Conservation (phyloP, 1,284 basidiomycete species). For the Marasmius fiardii region DNA sequence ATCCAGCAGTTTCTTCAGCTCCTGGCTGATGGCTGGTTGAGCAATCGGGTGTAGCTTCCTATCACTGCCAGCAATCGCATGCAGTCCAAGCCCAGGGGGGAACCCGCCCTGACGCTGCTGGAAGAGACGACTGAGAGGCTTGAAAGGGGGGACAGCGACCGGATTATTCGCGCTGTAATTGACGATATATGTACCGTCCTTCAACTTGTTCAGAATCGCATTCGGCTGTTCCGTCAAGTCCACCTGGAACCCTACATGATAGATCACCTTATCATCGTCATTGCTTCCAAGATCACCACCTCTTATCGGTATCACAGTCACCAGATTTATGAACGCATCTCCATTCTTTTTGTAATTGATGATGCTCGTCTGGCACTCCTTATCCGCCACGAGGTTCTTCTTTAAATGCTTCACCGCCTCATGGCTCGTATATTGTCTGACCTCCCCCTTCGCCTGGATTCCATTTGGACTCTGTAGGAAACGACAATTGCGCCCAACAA, state of each 20-base stretch:
- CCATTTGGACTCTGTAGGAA: constrained; percentile 82
- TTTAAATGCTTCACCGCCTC: constrained; percentile 70
- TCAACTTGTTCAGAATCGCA: constrained; percentile 74
- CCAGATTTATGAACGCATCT: constrained; percentile 82
- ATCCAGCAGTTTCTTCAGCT: constrained; percentile 27
- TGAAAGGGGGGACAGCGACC: constrained; percentile 1
- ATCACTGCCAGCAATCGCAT: constrained; percentile 16
- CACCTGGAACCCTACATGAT: constrained; percentile 91
- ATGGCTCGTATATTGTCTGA: constrained; percentile 64
- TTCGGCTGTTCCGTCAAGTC: constrained; percentile 87
- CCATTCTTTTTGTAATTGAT: constrained; percentile 90
- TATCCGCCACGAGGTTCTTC: constrained; percentile 64
- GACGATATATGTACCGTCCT: constrained; percentile 71
- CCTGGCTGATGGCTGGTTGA: constrained; percentile 27
- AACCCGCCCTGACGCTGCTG: neutral
- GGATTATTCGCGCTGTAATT: constrained; percentile 33
- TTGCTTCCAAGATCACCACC: constrained; percentile 56
- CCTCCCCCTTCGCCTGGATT: constrained; percentile 58
- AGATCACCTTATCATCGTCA: constrained; percentile 64
- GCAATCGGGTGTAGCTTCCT: constrained; percentile 24
- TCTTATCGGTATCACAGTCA: constrained; percentile 80
- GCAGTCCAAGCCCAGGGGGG: neutral
- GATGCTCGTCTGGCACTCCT: constrained; percentile 86
- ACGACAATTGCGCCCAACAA: constrained; percentile 88
- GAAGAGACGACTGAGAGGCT: neutral